These are phyloP conservation scores for Talaromyces marneffei DNA, from an alignment of 2,329 filamentous ascomycete species.

Conservation along the genomic window DNA sequence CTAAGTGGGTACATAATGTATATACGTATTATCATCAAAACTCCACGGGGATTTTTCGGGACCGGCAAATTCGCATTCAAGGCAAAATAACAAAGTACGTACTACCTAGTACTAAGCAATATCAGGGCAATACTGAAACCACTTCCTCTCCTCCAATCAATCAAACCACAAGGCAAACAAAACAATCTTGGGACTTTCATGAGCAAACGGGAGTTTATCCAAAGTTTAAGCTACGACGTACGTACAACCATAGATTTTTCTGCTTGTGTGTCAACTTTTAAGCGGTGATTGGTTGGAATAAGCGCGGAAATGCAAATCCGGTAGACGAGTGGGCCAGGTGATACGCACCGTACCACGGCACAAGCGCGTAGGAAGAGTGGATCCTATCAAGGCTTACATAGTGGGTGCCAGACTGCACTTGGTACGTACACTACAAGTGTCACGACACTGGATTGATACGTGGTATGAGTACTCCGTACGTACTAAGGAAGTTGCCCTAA, in stretches of 20 bases:
- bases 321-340: neutral
- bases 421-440: neutral
- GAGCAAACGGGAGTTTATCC: neutral
- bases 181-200: neutral
- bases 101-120: neutral
- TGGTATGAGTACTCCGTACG: neutral
- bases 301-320: conserved; percentile 1
- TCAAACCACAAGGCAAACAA: neutral
- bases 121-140: too few species aligned
- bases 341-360: neutral
- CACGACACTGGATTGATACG: too few species aligned
- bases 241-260: too few species aligned
- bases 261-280: neutral
- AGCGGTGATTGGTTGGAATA: neutral
- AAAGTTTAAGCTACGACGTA: neutral
- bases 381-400: neutral
- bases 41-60: neutral
- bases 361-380: conserved; percentile 3
- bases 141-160: neutral
- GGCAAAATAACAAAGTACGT: too few species aligned
- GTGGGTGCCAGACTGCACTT: neutral
- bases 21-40: too few species aligned
- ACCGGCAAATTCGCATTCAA: neutral
- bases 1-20: neutral
- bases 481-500: neutral